Evolutionary conservation across 2,329 filamentous ascomycete genomes (phyloP).

Genomic region (Epichloe brachyelytri): DNA sequence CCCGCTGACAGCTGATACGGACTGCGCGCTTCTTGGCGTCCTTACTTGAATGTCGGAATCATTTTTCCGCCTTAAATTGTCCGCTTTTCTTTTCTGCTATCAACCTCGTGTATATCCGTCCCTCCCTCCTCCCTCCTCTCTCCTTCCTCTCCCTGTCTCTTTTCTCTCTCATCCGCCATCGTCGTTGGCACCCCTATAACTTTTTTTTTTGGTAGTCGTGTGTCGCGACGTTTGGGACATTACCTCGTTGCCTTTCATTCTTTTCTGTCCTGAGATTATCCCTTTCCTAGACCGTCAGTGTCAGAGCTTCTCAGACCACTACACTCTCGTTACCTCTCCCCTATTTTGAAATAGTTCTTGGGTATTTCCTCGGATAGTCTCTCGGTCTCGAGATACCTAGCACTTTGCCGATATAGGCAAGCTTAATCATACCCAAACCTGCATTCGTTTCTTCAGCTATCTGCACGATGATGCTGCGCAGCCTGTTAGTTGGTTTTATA

Average conservation of each 20-base stretch:
- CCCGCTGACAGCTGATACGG: constrained; percentile 2
- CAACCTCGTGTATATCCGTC: constrained; percentile 2
- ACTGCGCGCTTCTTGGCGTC: not conserved
- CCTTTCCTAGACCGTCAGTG: not conserved
- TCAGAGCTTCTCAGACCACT: not conserved
- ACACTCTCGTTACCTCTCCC: not conserved
- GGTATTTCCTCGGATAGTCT: not conserved
- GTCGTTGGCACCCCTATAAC: not conserved
- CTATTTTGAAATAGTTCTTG: constrained; percentile 2
- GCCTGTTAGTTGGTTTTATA: not conserved
- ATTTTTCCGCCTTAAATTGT: not conserved
- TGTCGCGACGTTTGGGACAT: constrained; percentile 1
- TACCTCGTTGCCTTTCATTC: constrained; percentile 3
- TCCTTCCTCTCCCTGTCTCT: not conserved
- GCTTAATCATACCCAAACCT: not conserved
- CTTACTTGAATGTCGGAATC: not conserved
- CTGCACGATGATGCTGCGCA: constrained; percentile 1
- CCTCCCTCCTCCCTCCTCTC: not conserved
- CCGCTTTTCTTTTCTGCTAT: not conserved
- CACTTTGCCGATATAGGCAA: not conserved
- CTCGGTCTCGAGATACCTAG: not conserved
- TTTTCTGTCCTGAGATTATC: constrained; percentile 2
- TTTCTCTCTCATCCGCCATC: not conserved
- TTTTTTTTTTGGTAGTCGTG: not conserved
- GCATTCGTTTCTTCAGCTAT: not conserved